Evolutionary conservation across 805 yeast genomes (phyloP), one percentile per base, ranked within the genome.

Genomic region (Wickerhamiella galacta): DNA sequence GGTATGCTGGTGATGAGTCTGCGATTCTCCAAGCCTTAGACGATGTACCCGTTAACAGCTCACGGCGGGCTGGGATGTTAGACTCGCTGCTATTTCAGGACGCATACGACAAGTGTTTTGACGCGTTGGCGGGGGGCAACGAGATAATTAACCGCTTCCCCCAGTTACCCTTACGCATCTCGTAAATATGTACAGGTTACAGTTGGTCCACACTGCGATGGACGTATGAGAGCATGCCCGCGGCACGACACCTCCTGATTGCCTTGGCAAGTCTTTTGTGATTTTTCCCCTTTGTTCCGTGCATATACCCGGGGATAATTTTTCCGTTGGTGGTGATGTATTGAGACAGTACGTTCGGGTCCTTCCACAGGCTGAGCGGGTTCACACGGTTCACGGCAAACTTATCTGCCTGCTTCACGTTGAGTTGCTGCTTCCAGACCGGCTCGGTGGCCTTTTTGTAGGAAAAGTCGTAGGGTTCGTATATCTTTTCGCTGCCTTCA

Each of bases 401-500:
- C 20, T 38, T 40, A 32, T 45, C 47, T 20, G 64, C 40, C 52
- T 60, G 39, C 25, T 41, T 35, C 12, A 28, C 30, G 19, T 32
- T 9, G 20, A 32, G 37, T 12, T 11, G 16, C 42, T 20, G 33
- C 33, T 16, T 29, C 26, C 16, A n/a, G n/a, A n/a, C n/a, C n/a
- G n/a, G 31, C 25, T 6, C 22, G 12, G 6, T 60, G 24, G 69
- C 46, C 43, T 66, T 69, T 29, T 74, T 69, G 46, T 70, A 53
- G 20, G 79, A 68, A 45, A 81, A 80, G 52, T 80, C 93, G 54
- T 74, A 75, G 32, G 94, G 90, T 44, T 78, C 87, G 49, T 82
- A 82, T 0, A 70, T 66, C 4, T 66, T 56, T 30, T 69, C 70
- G 3, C 56, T 56, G 11, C n/a, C n/a, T n/a, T n/a, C n/a, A n/a